These are phyloP conservation scores for Taiwanofungus camphoratus DNA, from an alignment of 1,284 basidiomycete species.

Conservation along the genomic window DNA sequence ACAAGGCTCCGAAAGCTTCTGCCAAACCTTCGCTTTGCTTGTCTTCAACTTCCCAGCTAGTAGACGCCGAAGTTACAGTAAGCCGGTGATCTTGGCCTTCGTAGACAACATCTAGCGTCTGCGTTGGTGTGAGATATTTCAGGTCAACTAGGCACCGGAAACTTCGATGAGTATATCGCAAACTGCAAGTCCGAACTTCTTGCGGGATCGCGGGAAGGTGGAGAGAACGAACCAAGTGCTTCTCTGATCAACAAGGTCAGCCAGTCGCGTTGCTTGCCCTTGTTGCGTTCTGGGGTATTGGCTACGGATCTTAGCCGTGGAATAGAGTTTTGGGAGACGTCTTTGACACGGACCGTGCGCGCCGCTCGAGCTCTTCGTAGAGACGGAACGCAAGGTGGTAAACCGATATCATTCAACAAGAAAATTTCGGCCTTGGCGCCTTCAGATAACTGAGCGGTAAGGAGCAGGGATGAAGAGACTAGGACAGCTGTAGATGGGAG, in stretches of 20 bases:
- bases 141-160: constrained; percentile 53
- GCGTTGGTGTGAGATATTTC: constrained; percentile 61
- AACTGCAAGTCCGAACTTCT: constrained; percentile 3
- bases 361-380: constrained; percentile 46
- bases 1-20: constrained; percentile 37
- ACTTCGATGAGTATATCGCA: constrained; percentile 5
- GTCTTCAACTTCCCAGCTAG: constrained; percentile 25
- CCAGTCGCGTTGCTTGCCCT: constrained; percentile 54
- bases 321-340: constrained; percentile 27
- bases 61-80: constrained; percentile 43
- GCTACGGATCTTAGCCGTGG: constrained; percentile 7
- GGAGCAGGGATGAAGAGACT: constrained; percentile 48
- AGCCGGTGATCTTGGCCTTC: constrained; percentile 55
- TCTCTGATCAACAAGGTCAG: constrained; percentile 59
- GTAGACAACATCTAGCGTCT: constrained; percentile 59
- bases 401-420: constrained; percentile 36
- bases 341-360: constrained; percentile 43
- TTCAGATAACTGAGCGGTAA: constrained; percentile 51
- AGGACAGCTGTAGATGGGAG: constrained; percentile 38
- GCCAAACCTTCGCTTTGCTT: constrained; percentile 32
- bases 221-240: constrained; percentile 43
- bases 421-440: constrained; percentile 42
- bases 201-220: constrained; percentile 12
- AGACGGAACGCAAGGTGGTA: constrained; percentile 41
- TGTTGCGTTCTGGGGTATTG: constrained; percentile 20